phyloP scores from a whole-genome alignment of 2,329 filamentous ascomycete species.

The Ambrosiella beaveri region DNA sequence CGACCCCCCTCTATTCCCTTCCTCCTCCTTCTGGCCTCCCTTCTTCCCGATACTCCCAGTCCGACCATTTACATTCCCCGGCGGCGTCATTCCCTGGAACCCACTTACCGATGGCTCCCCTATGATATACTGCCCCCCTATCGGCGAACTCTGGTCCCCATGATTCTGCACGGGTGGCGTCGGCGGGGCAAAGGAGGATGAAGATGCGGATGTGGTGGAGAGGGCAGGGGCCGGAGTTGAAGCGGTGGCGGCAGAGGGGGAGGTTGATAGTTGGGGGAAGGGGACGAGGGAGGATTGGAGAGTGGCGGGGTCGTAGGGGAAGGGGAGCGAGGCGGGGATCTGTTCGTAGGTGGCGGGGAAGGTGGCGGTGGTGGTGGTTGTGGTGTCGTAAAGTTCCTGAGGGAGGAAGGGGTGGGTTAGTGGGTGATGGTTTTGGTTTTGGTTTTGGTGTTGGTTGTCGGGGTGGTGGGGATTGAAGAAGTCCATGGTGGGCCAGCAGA shows the following conservation, averaged over 20 bases:
- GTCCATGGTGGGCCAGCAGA: constrained; percentile 5
- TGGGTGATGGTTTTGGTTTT: background rate
- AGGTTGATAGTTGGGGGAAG: background rate
- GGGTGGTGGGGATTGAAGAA: constrained; percentile 4
- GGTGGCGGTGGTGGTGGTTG: background rate
- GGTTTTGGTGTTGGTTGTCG: background rate
- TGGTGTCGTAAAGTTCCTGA: constrained; percentile 6
- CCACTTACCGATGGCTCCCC: background rate
- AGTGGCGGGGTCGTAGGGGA: constrained; percentile 2
- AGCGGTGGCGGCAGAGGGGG: background rate
- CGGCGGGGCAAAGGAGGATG: constrained; percentile 5
- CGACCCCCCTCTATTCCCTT: constrained; percentile 6
- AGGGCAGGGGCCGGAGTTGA: background rate
- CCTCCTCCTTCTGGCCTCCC: background rate
- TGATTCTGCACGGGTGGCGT: constrained; percentile 13
- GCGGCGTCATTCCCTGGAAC: constrained; percentile 16
- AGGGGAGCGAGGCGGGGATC: background rate
- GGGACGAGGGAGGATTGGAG: background rate
- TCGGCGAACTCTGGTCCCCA: constrained; percentile 6
- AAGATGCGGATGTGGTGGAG: background rate
- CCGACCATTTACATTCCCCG: constrained; percentile 13
- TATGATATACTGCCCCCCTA: background rate
- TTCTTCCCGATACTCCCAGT: background rate
- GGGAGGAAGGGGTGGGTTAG: constrained; percentile 1
- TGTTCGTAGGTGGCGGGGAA: background rate